Base-by-base conservation (phyloP, 2,329 filamentous ascomycete genomes). In the Verticillium albo-atrum region DNA sequence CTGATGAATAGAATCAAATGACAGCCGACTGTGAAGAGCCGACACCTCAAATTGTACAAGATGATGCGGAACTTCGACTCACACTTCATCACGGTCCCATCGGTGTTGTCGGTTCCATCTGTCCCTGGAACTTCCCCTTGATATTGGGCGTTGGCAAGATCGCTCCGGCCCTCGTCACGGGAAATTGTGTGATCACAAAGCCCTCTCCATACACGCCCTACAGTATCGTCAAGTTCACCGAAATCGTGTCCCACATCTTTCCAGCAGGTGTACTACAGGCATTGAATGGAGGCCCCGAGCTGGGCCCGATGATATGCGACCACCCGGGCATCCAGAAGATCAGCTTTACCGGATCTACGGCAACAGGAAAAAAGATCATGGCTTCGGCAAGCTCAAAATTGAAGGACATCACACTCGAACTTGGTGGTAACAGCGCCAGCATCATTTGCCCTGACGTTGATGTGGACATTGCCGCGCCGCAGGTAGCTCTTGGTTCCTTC, bases 371-470 rank as follows among this genome's bases (percentile, higher is more conserved):
- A 63, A 74, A 72, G 53, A 77, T 84, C 47, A 79, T 82, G 75
- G 76, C 73, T 34, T 77, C 74, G 62, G 80, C 78, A 61, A 75
- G 79, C 9, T 75, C 74, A 64, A 82, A 81, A 0, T 67, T 85
- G 54, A 85, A 86, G 68, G 75, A 78, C 32, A 73, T 84, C 2
- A 82, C 82, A 0, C 74, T 85, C 9, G 82, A 80, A 68, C 77
- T 87, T 68, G 82, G 84, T 28, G 85, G 84, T 30, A 87, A 87
- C 63, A 83, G 87, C 61, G 77, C 84, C 1, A 79, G 82, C 17
- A 84, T 88, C 62, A 75, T 87, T 34, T 77, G 79, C 34, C 77
- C 78, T 1, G 83, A 87, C 61, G 82, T 86, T 4, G 81, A 88
- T 58, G 72, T 86, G 1, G 65, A 62, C 15, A 63, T 60, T 28